A percentile compares a stretch with the other conserved stretches of the same genome.
phyloP scores from a whole-genome alignment of 2,329 filamentous ascomycete genomes.

The Diaporthe velutina region DNA sequence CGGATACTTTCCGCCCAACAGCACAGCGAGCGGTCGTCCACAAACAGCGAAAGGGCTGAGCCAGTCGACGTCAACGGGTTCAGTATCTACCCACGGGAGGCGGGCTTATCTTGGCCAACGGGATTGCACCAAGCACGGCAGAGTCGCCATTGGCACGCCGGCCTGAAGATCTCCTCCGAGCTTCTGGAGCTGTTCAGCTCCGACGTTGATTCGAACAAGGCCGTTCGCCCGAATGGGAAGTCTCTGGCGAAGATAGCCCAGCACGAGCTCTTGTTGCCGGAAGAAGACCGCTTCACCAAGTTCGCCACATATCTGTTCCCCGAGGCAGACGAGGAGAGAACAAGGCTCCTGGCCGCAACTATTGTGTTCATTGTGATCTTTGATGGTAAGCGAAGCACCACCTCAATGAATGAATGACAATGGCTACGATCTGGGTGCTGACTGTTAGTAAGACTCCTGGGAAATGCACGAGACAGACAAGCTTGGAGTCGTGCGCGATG shows the following conservation, averaged over 20 bases:
- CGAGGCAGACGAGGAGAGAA: neutral
- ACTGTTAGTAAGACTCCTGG: neutral
- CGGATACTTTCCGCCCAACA: neutral
- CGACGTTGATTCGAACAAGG: neutral
- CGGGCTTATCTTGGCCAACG: neutral
- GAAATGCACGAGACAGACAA: neutral
- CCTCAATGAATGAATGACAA: neutral
- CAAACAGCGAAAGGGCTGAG: neutral
- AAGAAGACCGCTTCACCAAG: conserved; percentile 1
- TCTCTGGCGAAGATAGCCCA: neutral
- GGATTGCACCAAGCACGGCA: neutral
- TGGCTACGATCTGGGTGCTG: neutral
- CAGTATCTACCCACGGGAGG: neutral
- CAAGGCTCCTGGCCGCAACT: neutral
- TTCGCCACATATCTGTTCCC: neutral
- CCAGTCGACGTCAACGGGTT: neutral
- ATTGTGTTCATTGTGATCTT: conserved; percentile 4
- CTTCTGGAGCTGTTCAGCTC: neutral
- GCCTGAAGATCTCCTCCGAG: neutral
- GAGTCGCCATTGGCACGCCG: neutral
- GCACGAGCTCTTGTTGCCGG: conserved; percentile 1
- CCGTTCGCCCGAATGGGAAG: neutral
- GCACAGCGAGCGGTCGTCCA: neutral
- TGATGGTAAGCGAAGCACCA: neutral
- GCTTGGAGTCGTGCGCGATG: neutral